Evolutionary conservation across 495 filamentous ascomycete species (phyloP).

Genomic region (Neurospora pannonica): DNA sequence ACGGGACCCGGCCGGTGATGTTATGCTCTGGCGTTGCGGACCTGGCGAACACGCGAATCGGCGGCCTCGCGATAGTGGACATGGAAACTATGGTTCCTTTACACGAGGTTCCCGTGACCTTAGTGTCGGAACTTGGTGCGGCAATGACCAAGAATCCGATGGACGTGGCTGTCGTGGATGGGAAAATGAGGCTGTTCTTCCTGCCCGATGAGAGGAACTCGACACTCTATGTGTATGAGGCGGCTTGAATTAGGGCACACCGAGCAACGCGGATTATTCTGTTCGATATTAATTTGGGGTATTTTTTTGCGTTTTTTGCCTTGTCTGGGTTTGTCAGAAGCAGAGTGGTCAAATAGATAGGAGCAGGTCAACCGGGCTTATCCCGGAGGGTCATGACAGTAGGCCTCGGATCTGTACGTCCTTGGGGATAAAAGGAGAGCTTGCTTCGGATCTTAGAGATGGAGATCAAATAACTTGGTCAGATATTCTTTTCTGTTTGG

Average conservation of each 20-base stretch:
- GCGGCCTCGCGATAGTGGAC: conserved; percentile 30
- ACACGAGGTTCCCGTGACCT: conserved; percentile 26
- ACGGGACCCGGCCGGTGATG: conserved; percentile 19
- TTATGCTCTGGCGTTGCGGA: conserved; percentile 27
- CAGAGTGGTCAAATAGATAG: no score
- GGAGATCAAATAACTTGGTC: no score
- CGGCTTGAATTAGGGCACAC: conserved; percentile 2
- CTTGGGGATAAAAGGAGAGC: no score
- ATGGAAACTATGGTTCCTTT: conserved; percentile 23
- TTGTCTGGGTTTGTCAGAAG: neutral
- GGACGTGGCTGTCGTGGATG: conserved; percentile 25
- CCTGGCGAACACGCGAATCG: conserved; percentile 17
- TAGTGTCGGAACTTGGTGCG: conserved; percentile 20
- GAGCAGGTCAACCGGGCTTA: no score
- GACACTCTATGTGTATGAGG: conserved; percentile 30
- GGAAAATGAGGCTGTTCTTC: conserved; percentile 26
- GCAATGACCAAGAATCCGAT: conserved; percentile 29
- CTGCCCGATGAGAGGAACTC: conserved; percentile 28
- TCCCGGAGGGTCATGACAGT: no score
- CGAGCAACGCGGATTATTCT: neutral
- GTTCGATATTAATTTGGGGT: neutral
- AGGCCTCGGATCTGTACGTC: no score
- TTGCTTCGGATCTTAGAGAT: no score
- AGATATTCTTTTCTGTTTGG: no score
- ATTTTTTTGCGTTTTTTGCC: neutral